Base-by-base conservation (phyloP, 108 stramenopile species). In the Licmophora abbreviata region DNA sequence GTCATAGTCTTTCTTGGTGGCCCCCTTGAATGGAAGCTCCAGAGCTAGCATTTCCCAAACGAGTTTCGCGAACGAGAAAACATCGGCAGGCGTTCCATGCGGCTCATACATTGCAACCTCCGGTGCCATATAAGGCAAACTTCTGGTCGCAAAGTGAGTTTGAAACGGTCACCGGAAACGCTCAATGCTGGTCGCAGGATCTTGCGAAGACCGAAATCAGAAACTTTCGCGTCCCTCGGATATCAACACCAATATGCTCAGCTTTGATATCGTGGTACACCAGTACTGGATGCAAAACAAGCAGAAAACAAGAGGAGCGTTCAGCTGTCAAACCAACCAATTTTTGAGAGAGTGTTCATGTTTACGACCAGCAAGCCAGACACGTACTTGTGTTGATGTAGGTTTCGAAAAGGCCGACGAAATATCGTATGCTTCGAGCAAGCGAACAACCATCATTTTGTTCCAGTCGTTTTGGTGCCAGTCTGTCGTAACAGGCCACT, bases 11-110 rank as follows among this genome's bases (percentile, higher is more conserved):
- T n/a, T n/a, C n/a, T n/a, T n/a, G n/a, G n/a, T n/a, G n/a, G n/a
- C n/a, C n/a, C n/a, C n/a, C n/a, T n/a, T n/a, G n/a, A 83, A 79
- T 23, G 85, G 81, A 21, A 76, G 72, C 48, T 83, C 78, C 44
- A 85, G 48, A 4, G 76, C 69, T 33, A 75, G 58, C 28, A 85
- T 78, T 34, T 70, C 77, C 79, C 79, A 81, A 43, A 79, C 35
- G 17, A 85, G 62, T 66, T 78, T 80, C n/a, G 76, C 61, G 63
- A 79, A 85, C 10, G 75, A 77, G 64, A 79, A 85, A 6, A 77
- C 77, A 51, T 88, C 86, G 3, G 77, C 71, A 43, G 38, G 50
- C 15, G 65, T 49, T 53, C 75, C 76, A 71, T 88, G 69, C 23
- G 87, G 87, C 23, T 46, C 24, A n/a, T 72, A 58, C 17, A 77